Conservation (phyloP, 495 filamentous ascomycete genomes). For the Xylaria bambusicola region DNA sequence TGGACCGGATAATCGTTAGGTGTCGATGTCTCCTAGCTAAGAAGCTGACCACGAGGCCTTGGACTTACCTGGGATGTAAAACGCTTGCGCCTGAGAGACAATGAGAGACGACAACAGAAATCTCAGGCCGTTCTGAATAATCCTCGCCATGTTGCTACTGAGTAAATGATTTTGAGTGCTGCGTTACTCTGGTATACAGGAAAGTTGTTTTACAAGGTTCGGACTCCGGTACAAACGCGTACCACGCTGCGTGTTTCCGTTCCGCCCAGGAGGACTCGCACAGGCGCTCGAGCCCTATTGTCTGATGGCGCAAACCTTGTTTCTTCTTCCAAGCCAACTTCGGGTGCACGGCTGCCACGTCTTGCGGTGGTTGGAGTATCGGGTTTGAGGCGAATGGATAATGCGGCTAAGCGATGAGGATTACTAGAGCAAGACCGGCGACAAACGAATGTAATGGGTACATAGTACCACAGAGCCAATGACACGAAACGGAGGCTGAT, state of each 20-base stretch:
- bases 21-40: background rate
- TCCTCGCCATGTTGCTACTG: constrained; percentile 30
- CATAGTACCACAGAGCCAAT: constrained; percentile 47
- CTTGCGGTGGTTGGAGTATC: background rate
- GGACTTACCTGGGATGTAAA: constrained; percentile 74
- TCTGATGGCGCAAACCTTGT: background rate
- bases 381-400: constrained; percentile 10
- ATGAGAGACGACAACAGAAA: constrained; percentile 34
- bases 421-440: constrained; percentile 2
- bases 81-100: constrained; percentile 53
- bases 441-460: constrained; percentile 64
- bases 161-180: background rate
- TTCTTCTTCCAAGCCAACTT: background rate
- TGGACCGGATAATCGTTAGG: constrained; percentile 33
- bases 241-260: background rate
- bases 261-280: background rate
- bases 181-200: background rate
- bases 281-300: background rate
- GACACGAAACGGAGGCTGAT: constrained; percentile 12
- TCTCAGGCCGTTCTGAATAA: constrained; percentile 28
- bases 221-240: background rate
- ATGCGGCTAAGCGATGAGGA: constrained; percentile 5
- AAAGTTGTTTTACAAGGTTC: background rate
- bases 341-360: too few relatives aligned
- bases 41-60: background rate